Evolutionary conservation across 345 rosid genomes (phyloP).

Genomic region (Punica granatum): DNA sequence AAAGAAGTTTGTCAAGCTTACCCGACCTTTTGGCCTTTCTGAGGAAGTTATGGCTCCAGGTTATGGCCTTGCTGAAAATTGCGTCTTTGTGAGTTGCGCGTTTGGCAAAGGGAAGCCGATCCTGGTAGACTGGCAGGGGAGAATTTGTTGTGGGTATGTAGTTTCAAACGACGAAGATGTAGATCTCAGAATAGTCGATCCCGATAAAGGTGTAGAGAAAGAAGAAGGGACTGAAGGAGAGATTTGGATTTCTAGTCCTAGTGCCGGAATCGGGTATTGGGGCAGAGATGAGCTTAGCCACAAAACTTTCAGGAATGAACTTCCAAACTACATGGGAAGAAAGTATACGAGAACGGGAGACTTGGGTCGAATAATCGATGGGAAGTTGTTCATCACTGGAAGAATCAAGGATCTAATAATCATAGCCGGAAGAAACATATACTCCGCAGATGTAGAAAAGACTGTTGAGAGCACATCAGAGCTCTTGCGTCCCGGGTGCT

Average conservation of each 20-base stretch:
- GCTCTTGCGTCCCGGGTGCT: conserved; percentile 55
- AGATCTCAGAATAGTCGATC: conserved; percentile 45
- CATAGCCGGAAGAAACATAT: conserved; percentile 61
- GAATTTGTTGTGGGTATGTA: conserved; percentile 58
- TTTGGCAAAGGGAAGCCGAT: conserved; percentile 54
- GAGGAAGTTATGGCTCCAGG: conserved; percentile 75
- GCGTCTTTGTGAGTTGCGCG: conserved; percentile 69
- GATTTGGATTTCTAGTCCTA: conserved; percentile 61
- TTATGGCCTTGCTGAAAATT: conserved; percentile 67
- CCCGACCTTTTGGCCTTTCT: conserved; percentile 45
- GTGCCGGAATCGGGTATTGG: conserved; percentile 68
- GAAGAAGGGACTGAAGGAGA: conserved; percentile 57
- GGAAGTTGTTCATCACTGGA: conserved; percentile 58
- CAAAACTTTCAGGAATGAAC: conserved; percentile 44
- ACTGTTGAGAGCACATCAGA: conserved; percentile 57
- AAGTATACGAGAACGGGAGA: conserved; percentile 58
- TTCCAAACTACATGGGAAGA: conserved; percentile 27
- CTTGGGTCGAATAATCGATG: conserved; percentile 51
- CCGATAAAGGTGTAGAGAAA: conserved; percentile 35
- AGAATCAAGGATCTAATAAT: conserved; percentile 71
- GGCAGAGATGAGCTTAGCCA: conserved; percentile 47
- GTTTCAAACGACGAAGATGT: conserved; percentile 31
- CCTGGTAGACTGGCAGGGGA: conserved; percentile 60
- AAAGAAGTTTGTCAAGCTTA: conserved; percentile 47
- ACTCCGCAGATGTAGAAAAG: conserved; percentile 65